Evolutionary conservation across 2,329 filamentous ascomycete species (phyloP), one percentile per base, ranked within the genome.

Genomic region (Arachnopeziza araneosa): DNA sequence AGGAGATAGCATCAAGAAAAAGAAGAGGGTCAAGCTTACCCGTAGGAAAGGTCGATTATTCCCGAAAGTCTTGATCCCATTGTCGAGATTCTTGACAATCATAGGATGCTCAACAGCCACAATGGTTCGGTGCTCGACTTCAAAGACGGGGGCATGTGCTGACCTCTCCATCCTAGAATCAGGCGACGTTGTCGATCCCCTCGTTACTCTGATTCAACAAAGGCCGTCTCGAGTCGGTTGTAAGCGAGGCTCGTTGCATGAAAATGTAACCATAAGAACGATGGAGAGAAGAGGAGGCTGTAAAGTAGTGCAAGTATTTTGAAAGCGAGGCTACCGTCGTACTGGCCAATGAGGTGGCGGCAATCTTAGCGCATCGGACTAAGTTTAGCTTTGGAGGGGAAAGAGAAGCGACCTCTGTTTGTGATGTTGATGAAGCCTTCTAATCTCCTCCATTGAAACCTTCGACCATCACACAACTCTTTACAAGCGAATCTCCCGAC

Each of bases 51-150:
- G 66, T 10, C 58, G 60, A 50, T 63, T 67, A 9, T 53, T 64
- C 50, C 86, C 84, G 52, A 89, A 78, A 49, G 86, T 87, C 52
- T 80, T 77, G 65, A 89, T 77, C 61, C 79, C 86, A 69, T 82
- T 85, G 69, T 87, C 82, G 59, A 87, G 71, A 71, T 88, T 84
- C 69, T 80, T 81, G 68, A 89, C 75, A 57, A 88, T 79, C 70
- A 83, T 85, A 56, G 87, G 87, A 73, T 89, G 86, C 69, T 90
- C 87, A 53, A 90, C 78, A 62, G 79, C 80, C 57, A 87, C 78
- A 54, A 89, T 75, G 56, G 78, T 75, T 62, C 78, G 76, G 48
- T 73, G 66, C 2, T 83, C 82, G 49, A 88, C 76, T 9, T 69
- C 61, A 68, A 81, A 81, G 70, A 77, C 78, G 0, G 81, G 79